Conservation (phyloP, 1,284 basidiomycete species). For the Hymenochaete sp. region DNA sequence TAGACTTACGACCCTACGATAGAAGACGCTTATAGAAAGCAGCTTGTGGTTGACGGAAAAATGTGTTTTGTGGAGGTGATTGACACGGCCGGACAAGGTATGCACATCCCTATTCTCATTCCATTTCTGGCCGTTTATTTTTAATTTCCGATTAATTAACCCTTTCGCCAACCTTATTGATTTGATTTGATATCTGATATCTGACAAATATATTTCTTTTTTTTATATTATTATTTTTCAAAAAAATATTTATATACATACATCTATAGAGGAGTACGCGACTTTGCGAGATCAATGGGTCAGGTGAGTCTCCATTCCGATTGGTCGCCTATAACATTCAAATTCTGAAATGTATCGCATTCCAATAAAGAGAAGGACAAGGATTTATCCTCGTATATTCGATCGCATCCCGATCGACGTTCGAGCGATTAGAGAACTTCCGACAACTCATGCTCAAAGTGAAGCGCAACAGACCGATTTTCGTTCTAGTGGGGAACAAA, state of each 20-base stretch:
- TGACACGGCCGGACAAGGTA: constrained; percentile 91
- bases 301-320: constrained; percentile 50
- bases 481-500: constrained; percentile 91
- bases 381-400: constrained; percentile 99
- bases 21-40: constrained; percentile 92
- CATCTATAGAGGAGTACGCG: constrained; percentile 86
- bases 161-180: too few relatives aligned
- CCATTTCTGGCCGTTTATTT: too few relatives aligned
- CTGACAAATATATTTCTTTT: too few relatives aligned
- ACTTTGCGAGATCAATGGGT: constrained; percentile 99
- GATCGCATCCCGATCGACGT: constrained; percentile 90
- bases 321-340: not conserved
- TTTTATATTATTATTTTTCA: too few relatives aligned
- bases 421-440: constrained; percentile 91
- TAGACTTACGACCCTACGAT: constrained; percentile 89
- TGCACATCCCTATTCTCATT: constrained; percentile 25
- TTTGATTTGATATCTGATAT: too few relatives aligned
- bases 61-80: constrained; percentile 91
- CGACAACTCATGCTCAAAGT: constrained; percentile 91
- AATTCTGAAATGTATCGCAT: not conserved
- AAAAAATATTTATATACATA: too few relatives aligned
- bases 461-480: constrained; percentile 79
- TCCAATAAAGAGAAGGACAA: constrained; percentile 77
- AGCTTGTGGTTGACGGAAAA: constrained; percentile 83
- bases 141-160: constrained; percentile 6